Percentiles rank a stretch among this genome's conserved stretches.
phyloP scores from a whole-genome alignment of 129 eudicot species.

The Artemisia tridentata region DNA sequence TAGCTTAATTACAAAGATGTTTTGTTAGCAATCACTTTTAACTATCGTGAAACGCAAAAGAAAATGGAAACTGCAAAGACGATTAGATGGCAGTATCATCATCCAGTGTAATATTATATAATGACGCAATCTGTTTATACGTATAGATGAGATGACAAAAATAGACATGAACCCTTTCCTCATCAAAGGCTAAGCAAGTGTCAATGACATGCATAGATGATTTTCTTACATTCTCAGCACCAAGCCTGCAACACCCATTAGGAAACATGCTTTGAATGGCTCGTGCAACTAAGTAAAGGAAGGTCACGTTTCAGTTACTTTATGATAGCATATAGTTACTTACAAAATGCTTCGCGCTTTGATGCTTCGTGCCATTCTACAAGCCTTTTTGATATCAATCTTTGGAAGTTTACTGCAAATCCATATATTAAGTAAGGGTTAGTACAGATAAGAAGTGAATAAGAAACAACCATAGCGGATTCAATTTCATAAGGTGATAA shows the following conservation, averaged over 20 bases:
- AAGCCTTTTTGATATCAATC: slow-evolving; percentile 18
- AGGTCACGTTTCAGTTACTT: background rate
- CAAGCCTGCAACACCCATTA: slow-evolving; percentile 26
- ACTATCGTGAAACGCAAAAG: background rate
- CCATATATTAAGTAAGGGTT: slow-evolving; percentile 2
- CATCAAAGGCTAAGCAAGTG: slow-evolving; percentile 23
- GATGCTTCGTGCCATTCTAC: slow-evolving; percentile 25
- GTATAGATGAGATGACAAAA: background rate
- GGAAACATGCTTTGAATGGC: background rate
- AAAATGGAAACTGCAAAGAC: background rate
- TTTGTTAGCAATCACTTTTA: background rate
- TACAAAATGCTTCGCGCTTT: slow-evolving; percentile 27
- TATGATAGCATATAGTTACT: background rate
- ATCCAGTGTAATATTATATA: background rate
- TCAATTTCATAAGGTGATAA: background rate
- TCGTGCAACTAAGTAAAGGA: background rate
- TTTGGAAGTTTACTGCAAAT: slow-evolving; percentile 26
- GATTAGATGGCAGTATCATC: background rate
- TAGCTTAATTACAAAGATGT: background rate
- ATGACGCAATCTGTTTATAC: too few relatives aligned
- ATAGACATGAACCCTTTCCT: slow-evolving; percentile 15
- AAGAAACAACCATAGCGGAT: background rate
- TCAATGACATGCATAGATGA: slow-evolving; percentile 12
- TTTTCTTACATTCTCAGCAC: slow-evolving; percentile 8
- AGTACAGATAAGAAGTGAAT: background rate